A percentile compares a stretch with the other conserved stretches of the same genome.
phyloP scores from a whole-genome alignment of 2,329 filamentous ascomycete species.

The Harringtonia aguacate region DNA sequence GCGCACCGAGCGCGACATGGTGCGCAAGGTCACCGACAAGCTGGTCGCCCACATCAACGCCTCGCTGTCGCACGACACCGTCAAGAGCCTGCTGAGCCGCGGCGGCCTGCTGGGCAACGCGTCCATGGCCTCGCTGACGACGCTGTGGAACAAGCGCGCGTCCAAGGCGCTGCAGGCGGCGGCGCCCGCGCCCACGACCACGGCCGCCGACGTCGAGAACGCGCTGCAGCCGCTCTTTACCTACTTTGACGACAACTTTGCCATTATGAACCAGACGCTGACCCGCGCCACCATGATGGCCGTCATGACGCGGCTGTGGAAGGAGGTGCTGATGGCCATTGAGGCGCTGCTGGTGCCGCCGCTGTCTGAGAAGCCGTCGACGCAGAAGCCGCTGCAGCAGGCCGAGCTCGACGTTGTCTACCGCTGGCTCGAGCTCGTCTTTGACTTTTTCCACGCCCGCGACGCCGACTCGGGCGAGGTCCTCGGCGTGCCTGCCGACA shows the following conservation, averaged over 20 bases:
- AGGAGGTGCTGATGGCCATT: slow-evolving; percentile 87
- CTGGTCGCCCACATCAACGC: slow-evolving; percentile 88
- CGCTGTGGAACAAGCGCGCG: slow-evolving; percentile 50
- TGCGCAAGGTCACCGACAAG: slow-evolving; percentile 96
- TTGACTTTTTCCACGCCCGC: slow-evolving; percentile 89
- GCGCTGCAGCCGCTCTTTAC: slow-evolving; percentile 76
- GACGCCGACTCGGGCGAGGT: slow-evolving; percentile 68
- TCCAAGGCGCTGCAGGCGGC: slow-evolving; percentile 38
- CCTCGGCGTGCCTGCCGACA: slow-evolving; percentile 78
- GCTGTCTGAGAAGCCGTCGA: slow-evolving; percentile 85
- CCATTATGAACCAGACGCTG: slow-evolving; percentile 95
- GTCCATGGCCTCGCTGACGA: slow-evolving; percentile 64
- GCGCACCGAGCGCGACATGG: slow-evolving; percentile 95
- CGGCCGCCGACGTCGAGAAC: slow-evolving; percentile 64
- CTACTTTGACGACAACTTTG: slow-evolving; percentile 98
- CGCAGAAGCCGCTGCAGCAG: slow-evolving; percentile 70
- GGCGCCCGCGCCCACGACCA: not conserved
- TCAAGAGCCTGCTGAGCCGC: slow-evolving; percentile 62
- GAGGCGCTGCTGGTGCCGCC: slow-evolving; percentile 86
- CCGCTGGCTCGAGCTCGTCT: slow-evolving; percentile 82
- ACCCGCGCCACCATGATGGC: slow-evolving; percentile 95
- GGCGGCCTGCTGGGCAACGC: slow-evolving; percentile 40
- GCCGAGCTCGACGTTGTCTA: slow-evolving; percentile 92
- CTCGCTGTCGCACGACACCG: slow-evolving; percentile 71
- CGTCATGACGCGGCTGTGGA: slow-evolving; percentile 97